Evolutionary conservation across 495 filamentous ascomycete genomes (phyloP).

Genomic region (Chaetomium fimeti): DNA sequence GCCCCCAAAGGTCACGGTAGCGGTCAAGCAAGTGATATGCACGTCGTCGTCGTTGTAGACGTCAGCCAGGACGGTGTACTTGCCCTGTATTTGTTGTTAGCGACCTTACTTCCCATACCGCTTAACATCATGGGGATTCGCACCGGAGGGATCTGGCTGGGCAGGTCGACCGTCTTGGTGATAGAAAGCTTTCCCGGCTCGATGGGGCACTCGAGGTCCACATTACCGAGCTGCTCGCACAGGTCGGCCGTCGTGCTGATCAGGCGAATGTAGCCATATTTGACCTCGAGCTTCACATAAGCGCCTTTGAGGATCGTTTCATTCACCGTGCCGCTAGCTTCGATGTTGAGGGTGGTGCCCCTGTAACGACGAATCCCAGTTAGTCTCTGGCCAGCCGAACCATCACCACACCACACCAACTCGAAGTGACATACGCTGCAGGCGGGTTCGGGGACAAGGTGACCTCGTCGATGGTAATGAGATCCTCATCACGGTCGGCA

Average conservation of each 20-base stretch:
- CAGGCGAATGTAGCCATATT: constrained; percentile 89
- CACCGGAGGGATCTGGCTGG: constrained; percentile 86
- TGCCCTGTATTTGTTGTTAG: constrained; percentile 59
- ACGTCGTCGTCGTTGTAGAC: constrained; percentile 66
- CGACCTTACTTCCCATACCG: not conserved
- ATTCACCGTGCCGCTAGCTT: constrained; percentile 68
- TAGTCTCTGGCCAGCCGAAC: not conserved
- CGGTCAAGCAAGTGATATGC: constrained; percentile 80
- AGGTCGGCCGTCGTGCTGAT: constrained; percentile 75
- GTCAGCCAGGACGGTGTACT: constrained; percentile 83
- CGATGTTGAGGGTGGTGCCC: constrained; percentile 74
- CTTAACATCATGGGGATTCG: constrained; percentile 34
- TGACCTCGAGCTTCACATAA: constrained; percentile 76
- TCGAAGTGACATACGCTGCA: constrained; percentile 61
- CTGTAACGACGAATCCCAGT: constrained; percentile 46
- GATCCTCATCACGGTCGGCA: constrained; percentile 56
- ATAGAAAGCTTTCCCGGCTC: constrained; percentile 69
- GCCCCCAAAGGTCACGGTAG: constrained; percentile 57
- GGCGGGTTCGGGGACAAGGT: constrained; percentile 86
- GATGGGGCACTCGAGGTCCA: constrained; percentile 87
- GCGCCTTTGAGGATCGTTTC: constrained; percentile 72
- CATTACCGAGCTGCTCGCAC: constrained; percentile 82
- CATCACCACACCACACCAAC: too few species aligned
- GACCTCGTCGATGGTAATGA: constrained; percentile 74
- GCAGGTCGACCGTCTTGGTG: constrained; percentile 79